Base-by-base conservation (phyloP, 192 early-diverging fungal species). In the Powellomyces hirtus region DNA sequence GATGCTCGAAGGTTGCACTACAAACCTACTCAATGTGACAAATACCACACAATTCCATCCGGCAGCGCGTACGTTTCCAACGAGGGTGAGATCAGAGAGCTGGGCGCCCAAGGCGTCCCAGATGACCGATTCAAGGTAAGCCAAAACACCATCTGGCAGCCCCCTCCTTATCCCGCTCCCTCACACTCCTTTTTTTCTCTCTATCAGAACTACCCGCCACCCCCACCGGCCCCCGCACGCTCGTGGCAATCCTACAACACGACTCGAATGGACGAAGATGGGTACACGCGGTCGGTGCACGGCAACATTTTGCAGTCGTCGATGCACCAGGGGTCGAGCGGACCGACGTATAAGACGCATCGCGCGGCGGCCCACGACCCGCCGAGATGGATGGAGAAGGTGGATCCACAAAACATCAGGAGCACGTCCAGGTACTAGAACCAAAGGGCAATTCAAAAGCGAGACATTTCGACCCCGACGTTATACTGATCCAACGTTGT, bases 281-380 rank as follows among this genome's bases (percentile, higher is more conserved):
- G 77, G n/a, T 82, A 77, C 70, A 68, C 77, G 22, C 68, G 77
- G 16, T 77, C 75, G 2, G 20, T 59, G 53, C 77, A 61, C 62
- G 69, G 38, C 33, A 68, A 71, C 63, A 82, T 72, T 53, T 63
- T 49, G 52, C 24, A 38, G 49, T 36, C 34, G 51, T 26, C 51
- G 51, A 53, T 8, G 13, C 51, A 53, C 13, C 58, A 18, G 37
- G 34, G 33, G 5, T 22, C 8, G 29, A 31, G 29, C 29, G 18
- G 58, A 35, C 16, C n/a, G n/a, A n/a, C n/a, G n/a, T n/a, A 10
- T 35, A 66, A 68, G 46, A 62, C 51, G 8, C 64, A 68, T 27
- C 29, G 59, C 59, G 49, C 38, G 36, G 56, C 27, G 14, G 6
- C 26, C 20, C 34, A 13, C 0, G 73, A 75, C 46, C 66, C 65